phyloP scores from a whole-genome alignment of 768 basidiomycete genomes.

The Royoungia palumana region DNA sequence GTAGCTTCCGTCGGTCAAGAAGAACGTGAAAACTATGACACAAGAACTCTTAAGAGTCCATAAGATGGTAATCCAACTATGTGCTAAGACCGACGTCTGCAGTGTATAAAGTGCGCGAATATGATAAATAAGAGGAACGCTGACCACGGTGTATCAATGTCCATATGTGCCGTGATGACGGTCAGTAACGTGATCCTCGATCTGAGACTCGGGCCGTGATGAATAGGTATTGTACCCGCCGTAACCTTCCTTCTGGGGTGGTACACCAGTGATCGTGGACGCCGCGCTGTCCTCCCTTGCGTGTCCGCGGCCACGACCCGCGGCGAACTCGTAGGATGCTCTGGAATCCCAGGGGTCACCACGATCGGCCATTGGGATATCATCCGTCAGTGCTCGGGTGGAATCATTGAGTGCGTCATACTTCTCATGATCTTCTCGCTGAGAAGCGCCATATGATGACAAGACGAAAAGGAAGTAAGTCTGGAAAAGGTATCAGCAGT shows the following conservation, averaged over 20 bases:
- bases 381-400: constrained; percentile 47
- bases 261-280: constrained; percentile 52
- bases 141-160: constrained; percentile 2
- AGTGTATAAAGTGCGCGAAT: not conserved
- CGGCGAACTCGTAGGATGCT: constrained; percentile 42
- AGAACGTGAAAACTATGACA: not conserved
- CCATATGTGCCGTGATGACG: constrained; percentile 45
- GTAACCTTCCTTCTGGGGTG: constrained; percentile 45
- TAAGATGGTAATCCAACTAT: not conserved
- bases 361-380: constrained; percentile 64
- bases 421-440: constrained; percentile 76
- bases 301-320: constrained; percentile 43
- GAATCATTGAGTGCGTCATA: constrained; percentile 72
- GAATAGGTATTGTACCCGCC: constrained; percentile 24
- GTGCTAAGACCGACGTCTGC: not conserved
- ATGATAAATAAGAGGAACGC: not conserved
- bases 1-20: not conserved
- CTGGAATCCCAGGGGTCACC: constrained; percentile 70
- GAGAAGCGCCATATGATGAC: constrained; percentile 65
- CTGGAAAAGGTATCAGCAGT: constrained; percentile 36
- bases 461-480: constrained; percentile 45
- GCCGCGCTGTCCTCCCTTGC: constrained; percentile 55
- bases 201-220: constrained; percentile 33
- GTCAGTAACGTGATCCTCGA: constrained; percentile 28
- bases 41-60: constrained; percentile 9